phyloP scores from a whole-genome alignment of 768 basidiomycete species.

The Trametes cubensis region DNA sequence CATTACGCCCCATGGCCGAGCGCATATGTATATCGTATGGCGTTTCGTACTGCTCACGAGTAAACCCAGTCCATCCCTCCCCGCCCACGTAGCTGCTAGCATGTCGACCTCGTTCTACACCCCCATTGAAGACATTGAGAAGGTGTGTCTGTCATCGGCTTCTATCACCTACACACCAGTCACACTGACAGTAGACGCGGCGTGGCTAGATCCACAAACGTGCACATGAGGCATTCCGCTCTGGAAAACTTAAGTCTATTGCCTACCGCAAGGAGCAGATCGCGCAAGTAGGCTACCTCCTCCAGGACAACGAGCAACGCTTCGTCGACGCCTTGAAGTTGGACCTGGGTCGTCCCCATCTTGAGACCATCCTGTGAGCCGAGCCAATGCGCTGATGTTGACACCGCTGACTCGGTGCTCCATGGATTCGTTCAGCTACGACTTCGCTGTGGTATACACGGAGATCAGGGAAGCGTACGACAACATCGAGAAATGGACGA shows the following conservation, averaged over 20 bases:
- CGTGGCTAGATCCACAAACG: conserved; percentile 52
- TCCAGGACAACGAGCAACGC: conserved; percentile 69
- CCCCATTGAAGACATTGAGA: not conserved
- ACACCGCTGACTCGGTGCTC: conserved; percentile 42
- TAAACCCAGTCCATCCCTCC: too few relatives aligned
- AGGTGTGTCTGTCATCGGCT: not conserved
- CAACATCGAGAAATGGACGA: conserved; percentile 75
- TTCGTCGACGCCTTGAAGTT: conserved; percentile 58
- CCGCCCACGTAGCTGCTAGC: too few relatives aligned
- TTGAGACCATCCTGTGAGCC: conserved; percentile 59
- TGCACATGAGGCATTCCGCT: conserved; percentile 57
- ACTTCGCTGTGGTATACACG: conserved; percentile 54
- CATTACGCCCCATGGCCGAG: too few relatives aligned
- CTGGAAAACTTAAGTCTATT: conserved; percentile 66
- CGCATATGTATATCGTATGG: too few relatives aligned
- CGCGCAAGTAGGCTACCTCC: conserved; percentile 66
- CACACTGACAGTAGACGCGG: too few relatives aligned
- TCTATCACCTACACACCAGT: too few relatives aligned
- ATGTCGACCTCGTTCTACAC: not conserved
- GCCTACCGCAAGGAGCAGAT: conserved; percentile 76
- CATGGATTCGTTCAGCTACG: conserved; percentile 48
- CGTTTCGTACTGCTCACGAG: too few relatives aligned
- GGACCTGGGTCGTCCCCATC: conserved; percentile 65
- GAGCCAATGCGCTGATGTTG: conserved; percentile 34
- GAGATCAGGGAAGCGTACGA: conserved; percentile 59